phyloP scores from a whole-genome alignment of 2,329 filamentous ascomycete species.

The Cladophialophora immunda region DNA sequence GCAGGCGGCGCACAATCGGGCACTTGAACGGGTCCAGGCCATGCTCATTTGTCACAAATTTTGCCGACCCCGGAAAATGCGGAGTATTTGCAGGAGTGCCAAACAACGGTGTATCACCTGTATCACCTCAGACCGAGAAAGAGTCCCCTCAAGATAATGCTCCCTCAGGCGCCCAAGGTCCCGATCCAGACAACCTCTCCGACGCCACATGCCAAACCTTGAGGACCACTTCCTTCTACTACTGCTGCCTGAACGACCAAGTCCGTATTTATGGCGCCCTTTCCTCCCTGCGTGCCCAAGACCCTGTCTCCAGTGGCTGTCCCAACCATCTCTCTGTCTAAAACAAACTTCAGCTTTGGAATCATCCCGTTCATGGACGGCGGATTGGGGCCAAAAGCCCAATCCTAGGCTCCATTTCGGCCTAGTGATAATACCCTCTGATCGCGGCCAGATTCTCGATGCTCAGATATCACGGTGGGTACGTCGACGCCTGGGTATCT shows the following conservation, averaged over 20 bases:
- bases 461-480: conserved; percentile 9
- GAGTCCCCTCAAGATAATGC: neutral
- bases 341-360: conserved; percentile 4
- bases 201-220: conserved; percentile 16
- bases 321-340: neutral
- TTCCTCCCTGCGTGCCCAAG: neutral
- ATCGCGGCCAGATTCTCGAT: neutral
- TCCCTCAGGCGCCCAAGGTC: conserved; percentile 11
- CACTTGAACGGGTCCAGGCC: neutral
- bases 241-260: neutral
- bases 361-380: neutral
- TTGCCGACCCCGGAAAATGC: conserved; percentile 17
- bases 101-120: neutral
- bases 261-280: neutral
- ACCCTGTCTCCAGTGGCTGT: neutral
- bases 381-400: neutral
- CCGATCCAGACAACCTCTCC: conserved; percentile 1
- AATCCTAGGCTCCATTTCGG: neutral
- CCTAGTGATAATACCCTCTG: neutral
- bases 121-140: conserved; percentile 15
- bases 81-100: conserved; percentile 7
- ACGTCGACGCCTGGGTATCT: neutral
- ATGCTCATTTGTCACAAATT: conserved; percentile 7
- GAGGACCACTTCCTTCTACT: neutral
- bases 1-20: neutral